phyloP scores from a whole-genome alignment of 768 basidiomycete genomes.

The Kwoniella europaea region DNA sequence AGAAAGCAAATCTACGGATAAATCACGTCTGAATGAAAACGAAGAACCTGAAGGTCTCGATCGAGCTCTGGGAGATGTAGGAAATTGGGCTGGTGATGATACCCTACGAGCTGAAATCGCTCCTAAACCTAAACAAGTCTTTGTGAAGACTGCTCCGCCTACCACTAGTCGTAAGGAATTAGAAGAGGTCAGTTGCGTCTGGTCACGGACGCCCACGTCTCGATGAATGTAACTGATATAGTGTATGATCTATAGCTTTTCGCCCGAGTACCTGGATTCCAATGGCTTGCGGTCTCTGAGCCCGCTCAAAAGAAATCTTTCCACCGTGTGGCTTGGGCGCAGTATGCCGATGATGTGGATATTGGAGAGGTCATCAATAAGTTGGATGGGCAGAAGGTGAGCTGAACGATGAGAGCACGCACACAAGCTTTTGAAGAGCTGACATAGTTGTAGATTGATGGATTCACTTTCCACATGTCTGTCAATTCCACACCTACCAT shows the following conservation, averaged over 20 bases:
- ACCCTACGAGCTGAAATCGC: conserved; percentile 42
- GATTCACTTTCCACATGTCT: conserved; percentile 85
- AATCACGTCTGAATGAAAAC: conserved; percentile 32
- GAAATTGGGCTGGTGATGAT: conserved; percentile 31
- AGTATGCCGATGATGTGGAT: conserved; percentile 81
- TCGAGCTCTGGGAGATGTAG: conserved; percentile 35
- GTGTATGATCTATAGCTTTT: conserved; percentile 66
- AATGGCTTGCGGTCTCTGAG: conserved; percentile 88
- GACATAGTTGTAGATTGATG: conserved; percentile 72
- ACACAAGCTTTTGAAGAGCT: not conserved
- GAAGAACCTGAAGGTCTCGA: conserved; percentile 49
- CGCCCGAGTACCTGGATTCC: conserved; percentile 75
- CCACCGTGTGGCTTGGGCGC: conserved; percentile 92
- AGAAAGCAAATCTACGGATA: conserved; percentile 69
- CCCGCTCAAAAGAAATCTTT: conserved; percentile 91
- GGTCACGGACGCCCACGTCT: too few species aligned
- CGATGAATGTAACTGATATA: not conserved
- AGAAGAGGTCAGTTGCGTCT: conserved; percentile 72
- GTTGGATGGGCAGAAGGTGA: conserved; percentile 82
- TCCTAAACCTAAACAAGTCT: conserved; percentile 65
- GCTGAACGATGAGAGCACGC: conserved; percentile 21
- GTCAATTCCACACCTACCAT: conserved; percentile 70
- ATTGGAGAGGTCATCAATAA: conserved; percentile 74
- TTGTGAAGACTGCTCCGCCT: conserved; percentile 93
- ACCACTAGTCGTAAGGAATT: conserved; percentile 86